A percentile compares a stretch with the other conserved stretches of the same genome.
These are phyloP conservation scores for Colletotrichum magnum DNA, from an alignment of 2,329 filamentous ascomycete species.

Conservation along the genomic window DNA sequence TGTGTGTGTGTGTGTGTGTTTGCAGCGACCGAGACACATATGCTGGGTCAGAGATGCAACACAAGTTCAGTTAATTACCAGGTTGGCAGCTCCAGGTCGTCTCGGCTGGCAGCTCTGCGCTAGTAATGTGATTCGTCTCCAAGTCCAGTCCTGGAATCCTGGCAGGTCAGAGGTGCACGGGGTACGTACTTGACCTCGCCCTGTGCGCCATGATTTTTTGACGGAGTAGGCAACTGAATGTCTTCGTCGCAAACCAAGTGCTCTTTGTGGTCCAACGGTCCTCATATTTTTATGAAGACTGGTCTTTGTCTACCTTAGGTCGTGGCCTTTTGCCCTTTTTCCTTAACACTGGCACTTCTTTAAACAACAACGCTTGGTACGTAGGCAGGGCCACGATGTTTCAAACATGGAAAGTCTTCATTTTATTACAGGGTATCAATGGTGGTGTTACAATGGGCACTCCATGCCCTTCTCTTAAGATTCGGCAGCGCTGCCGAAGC, in stretches of 20 bases:
- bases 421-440: too few species aligned
- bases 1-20: background rate
- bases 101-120: slow-evolving; percentile 37
- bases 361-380: too few species aligned
- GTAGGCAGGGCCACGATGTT: too few species aligned
- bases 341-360: too few species aligned
- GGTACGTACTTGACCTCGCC: slow-evolving; percentile 29
- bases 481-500: too few species aligned
- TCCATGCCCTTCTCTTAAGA: too few species aligned
- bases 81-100: slow-evolving; percentile 40
- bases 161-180: background rate
- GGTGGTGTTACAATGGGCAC: too few species aligned
- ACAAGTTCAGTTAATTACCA: slow-evolving; percentile 34
- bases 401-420: too few species aligned
- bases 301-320: background rate
- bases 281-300: background rate
- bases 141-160: background rate
- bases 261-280: background rate
- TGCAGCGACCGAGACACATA: slow-evolving; percentile 28
- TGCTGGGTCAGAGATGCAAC: slow-evolving; percentile 28
- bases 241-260: background rate
- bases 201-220: slow-evolving; percentile 7
- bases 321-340: too few species aligned
- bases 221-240: background rate
- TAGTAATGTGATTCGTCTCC: slow-evolving; percentile 36